phyloP scores from a whole-genome alignment of 2,329 filamentous ascomycete genomes.

The Herpotrichia juniperi region DNA sequence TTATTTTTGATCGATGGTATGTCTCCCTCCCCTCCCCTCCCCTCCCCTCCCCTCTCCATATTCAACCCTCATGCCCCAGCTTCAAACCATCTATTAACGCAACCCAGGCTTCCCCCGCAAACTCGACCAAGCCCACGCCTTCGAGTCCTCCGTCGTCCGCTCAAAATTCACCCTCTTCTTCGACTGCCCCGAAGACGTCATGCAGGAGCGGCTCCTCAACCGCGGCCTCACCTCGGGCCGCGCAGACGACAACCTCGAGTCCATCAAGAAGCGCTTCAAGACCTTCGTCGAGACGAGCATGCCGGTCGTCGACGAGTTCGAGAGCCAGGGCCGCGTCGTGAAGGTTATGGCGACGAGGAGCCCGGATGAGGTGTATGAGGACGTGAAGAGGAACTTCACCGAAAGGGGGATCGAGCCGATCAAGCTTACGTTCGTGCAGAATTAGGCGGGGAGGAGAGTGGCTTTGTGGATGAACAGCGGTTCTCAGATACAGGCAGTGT shows the following conservation, averaged over 20 bases:
- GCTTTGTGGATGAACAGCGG: too few species aligned
- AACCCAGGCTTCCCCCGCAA: slow-evolving; percentile 95
- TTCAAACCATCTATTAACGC: too few species aligned
- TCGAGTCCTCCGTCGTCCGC: slow-evolving; percentile 86
- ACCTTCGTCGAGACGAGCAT: slow-evolving; percentile 96
- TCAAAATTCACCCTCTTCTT: slow-evolving; percentile 90
- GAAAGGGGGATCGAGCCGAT: slow-evolving; percentile 41
- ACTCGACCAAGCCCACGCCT: slow-evolving; percentile 94
- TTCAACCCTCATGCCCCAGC: background rate
- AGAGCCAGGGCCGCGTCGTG: slow-evolving; percentile 76
- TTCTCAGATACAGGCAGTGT: background rate
- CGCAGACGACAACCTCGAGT: slow-evolving; percentile 91
- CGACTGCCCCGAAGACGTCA: slow-evolving; percentile 87
- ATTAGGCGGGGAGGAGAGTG: background rate
- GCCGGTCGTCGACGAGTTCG: slow-evolving; percentile 91
- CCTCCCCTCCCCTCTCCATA: background rate
- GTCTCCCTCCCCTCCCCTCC: background rate
- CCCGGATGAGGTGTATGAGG: slow-evolving; percentile 69
- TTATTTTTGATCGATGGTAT: slow-evolving; percentile 75
- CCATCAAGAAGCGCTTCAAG: slow-evolving; percentile 94
- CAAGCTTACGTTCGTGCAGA: slow-evolving; percentile 34
- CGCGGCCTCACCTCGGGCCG: slow-evolving; percentile 91
- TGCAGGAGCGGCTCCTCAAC: slow-evolving; percentile 83
- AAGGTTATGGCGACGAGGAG: slow-evolving; percentile 74
- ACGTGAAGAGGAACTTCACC: slow-evolving; percentile 50